Percentiles rank a stretch among this genome's conserved stretches.
These are phyloP conservation scores for Exophiala sp. DNA, from an alignment of 2,329 filamentous ascomycete species.

Conservation along the genomic window DNA sequence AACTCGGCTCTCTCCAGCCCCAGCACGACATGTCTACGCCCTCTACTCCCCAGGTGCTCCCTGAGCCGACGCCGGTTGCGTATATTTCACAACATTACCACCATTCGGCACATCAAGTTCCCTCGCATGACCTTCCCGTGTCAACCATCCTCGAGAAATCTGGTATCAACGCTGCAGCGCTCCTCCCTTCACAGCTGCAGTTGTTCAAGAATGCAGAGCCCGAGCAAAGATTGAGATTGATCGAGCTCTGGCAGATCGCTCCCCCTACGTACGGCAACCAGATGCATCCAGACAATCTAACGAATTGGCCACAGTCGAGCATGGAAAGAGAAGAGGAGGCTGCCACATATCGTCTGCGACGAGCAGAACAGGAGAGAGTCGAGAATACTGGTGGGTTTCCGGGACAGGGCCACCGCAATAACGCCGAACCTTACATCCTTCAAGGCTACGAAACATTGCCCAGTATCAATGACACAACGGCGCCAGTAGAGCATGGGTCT, in stretches of 20 bases:
- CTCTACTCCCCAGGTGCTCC: conserved; percentile 28
- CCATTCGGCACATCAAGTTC: conserved; percentile 63
- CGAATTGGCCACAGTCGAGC: conserved; percentile 52
- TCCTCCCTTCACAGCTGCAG: conserved; percentile 69
- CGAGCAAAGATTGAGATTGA: conserved; percentile 64
- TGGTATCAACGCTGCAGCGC: conserved; percentile 61
- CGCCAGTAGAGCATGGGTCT: conserved; percentile 18
- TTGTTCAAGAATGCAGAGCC: conserved; percentile 71
- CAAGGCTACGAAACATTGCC: conserved; percentile 71
- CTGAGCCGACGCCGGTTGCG: conserved; percentile 47
- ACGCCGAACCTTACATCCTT: conserved; percentile 76
- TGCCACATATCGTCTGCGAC: conserved; percentile 56
- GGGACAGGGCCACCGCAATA: conserved; percentile 36
- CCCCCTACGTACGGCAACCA: conserved; percentile 59
- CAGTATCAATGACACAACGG: conserved; percentile 54
- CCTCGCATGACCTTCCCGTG: conserved; percentile 47
- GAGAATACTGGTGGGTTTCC: conserved; percentile 42
- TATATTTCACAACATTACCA: conserved; percentile 83
- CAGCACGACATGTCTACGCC: conserved; percentile 33
- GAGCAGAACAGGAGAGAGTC: conserved; percentile 36
- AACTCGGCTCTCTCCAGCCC: conserved; percentile 43
- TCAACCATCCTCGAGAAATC: conserved; percentile 43
- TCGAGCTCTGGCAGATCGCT: conserved; percentile 80
- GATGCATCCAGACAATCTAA: conserved; percentile 52
- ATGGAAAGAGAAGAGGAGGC: conserved; percentile 51